A percentile compares a stretch with the other conserved stretches of the same genome.
Evolutionary conservation across 176 grass and related monocot genomes (phyloP).

Genomic region (Eremochloa ophiuroides): DNA sequence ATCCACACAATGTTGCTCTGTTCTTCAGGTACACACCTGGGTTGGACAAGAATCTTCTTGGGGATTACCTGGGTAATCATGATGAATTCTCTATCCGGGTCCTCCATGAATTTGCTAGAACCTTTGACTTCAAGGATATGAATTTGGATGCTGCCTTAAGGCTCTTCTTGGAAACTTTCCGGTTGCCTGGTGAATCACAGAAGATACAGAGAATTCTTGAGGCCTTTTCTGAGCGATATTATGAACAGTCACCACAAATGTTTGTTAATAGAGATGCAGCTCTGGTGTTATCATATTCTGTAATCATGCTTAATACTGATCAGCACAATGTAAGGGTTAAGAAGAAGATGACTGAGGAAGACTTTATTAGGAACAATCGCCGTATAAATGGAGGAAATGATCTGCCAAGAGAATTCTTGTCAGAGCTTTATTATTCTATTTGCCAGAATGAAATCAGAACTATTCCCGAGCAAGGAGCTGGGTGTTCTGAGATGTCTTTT

Average conservation of each 20-base stretch:
- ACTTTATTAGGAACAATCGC: constrained; percentile 95
- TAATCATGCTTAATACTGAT: constrained; percentile 98
- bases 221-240: constrained; percentile 94
- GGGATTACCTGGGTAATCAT: constrained; percentile 91
- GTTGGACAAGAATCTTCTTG: constrained; percentile 91
- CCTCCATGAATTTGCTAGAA: constrained; percentile 87
- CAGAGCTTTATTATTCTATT: constrained; percentile 80
- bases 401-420: constrained; percentile 84
- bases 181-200: constrained; percentile 93
- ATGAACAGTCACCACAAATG: constrained; percentile 85
- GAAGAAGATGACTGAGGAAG: constrained; percentile 99
- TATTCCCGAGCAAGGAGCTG: constrained; percentile 73
- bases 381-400: constrained; percentile 88
- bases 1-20: constrained; percentile 73
- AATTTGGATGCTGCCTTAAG: constrained; percentile 87
- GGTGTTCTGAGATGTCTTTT: constrained; percentile 89
- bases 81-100: constrained; percentile 87
- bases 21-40: constrained; percentile 87
- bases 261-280: constrained; percentile 90
- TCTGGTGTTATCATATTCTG: constrained; percentile 83
- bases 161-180: constrained; percentile 97
- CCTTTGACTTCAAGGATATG: constrained; percentile 96
- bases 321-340: constrained; percentile 95
- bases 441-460: constrained; percentile 94
- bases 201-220: constrained; percentile 98